Base-by-base conservation (phyloP, 2,329 filamentous ascomycete species). In the Fusarium hainanense region DNA sequence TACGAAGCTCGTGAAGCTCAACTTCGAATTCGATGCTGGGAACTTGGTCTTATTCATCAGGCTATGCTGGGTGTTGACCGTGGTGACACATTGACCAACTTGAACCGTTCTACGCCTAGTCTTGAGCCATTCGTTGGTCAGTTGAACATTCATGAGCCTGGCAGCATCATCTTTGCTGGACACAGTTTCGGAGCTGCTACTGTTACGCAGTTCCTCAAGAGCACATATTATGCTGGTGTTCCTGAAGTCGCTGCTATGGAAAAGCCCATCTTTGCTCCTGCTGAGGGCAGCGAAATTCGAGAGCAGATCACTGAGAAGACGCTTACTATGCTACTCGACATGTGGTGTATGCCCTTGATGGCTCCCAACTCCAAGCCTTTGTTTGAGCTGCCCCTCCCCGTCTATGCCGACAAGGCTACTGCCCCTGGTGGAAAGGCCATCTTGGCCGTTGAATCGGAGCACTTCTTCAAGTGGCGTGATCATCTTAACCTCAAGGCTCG, bases 101-200 rank as follows among this genome's bases (percentile, higher is more conserved):
- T 90, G 37, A 89, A 90, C 70, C 77, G 82, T 3, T 83, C 83
- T 0, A 81, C 79, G 0, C 75, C 79, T 0, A 77, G 88, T 6
- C 81, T 95, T 1, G 78, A 80, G 13, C 85, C 87, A 74, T 91
- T 97, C 63, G 78, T 83, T 27, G 81, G 82, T n/a, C 82, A 81
- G 56, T 84, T 96, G 48, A 86, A 92, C 66, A 85, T 97, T 6
- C 88, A 90, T 62, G 84, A 87, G 11, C 92, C 92, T 0, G 93
- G 93, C 3, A 88, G 86, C 54, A 89, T 97, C 47, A 87, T 90
- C 43, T 95, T 92, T 76, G 88, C 87, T 1, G 93, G 93, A 6
- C 93, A 97, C 78, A 93, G 90, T 20, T 97, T 97, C 70, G 93
- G 93, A 23, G 91, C 90, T 2, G 87, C 92, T 1, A 93, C 92